Percentiles rank a stretch among this genome's conserved stretches.
Conservation (phyloP, 352 stramenopile species). For the Pythium dissotocum region DNA sequence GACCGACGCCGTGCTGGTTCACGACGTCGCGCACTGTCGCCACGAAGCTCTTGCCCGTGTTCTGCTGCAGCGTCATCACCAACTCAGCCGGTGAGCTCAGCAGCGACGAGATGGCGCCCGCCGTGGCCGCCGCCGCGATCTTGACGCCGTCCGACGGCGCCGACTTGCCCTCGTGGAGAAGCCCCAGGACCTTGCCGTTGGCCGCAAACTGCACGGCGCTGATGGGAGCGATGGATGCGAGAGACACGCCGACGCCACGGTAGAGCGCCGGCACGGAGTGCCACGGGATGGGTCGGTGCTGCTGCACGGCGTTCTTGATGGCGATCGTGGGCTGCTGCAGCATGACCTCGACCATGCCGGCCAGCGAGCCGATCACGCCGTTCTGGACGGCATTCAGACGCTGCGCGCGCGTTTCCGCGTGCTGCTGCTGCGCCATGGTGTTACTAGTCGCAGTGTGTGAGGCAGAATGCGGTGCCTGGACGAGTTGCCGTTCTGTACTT, state of each 20-base stretch:
- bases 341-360: constrained; percentile 83
- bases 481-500: no score
- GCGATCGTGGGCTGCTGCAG: constrained; percentile 83
- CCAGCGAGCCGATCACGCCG: constrained; percentile 72
- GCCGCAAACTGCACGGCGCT: constrained; percentile 79
- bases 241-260: constrained; percentile 74
- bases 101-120: constrained; percentile 58
- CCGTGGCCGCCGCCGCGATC: constrained; percentile 61
- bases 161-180: constrained; percentile 36
- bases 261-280: constrained; percentile 56
- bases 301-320: constrained; percentile 87
- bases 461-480: background rate
- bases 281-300: constrained; percentile 68
- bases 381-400: constrained; percentile 73
- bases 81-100: constrained; percentile 77
- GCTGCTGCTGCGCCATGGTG: constrained; percentile 12
- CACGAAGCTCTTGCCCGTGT: constrained; percentile 68
- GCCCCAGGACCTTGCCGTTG: constrained; percentile 62
- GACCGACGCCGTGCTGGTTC: constrained; percentile 39
- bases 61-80: constrained; percentile 88
- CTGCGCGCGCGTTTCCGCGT: constrained; percentile 40
- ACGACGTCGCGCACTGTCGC: constrained; percentile 63
- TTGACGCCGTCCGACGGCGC: constrained; percentile 49
- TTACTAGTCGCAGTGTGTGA: background rate
- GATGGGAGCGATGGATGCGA: constrained; percentile 78